These are phyloP conservation scores for Parietaria judaica DNA, from an alignment of 306 rosid species.

Conservation along the genomic window DNA sequence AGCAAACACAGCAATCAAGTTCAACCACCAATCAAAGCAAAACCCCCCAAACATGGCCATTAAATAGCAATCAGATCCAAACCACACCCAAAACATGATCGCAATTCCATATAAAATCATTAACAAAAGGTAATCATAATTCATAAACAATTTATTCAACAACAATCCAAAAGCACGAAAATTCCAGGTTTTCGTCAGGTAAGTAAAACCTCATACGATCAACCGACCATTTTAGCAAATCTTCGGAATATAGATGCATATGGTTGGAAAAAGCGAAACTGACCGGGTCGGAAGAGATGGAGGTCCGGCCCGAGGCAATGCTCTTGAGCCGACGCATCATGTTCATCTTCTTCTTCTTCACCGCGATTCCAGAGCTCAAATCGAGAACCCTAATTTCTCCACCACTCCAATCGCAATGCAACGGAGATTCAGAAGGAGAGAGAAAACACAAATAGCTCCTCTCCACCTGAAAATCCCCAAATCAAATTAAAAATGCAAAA, in stretches of 20 bases:
- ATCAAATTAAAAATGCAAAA: neutral
- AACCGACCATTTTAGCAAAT: no score
- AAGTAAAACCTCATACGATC: neutral
- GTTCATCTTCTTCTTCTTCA: slow-evolving; percentile 41
- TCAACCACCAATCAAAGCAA: neutral
- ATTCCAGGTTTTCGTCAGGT: neutral
- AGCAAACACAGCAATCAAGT: no score
- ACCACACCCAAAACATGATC: neutral
- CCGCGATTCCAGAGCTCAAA: slow-evolving; percentile 32
- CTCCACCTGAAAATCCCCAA: slow-evolving; percentile 9
- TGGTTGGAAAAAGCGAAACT: neutral
- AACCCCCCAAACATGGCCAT: neutral
- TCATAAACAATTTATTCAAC: no score
- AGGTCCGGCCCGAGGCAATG: slow-evolving; percentile 93
- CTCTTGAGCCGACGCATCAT: slow-evolving; percentile 97
- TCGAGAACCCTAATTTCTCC: slow-evolving; percentile 30
- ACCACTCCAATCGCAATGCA: neutral
- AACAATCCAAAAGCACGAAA: neutral
- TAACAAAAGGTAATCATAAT: neutral
- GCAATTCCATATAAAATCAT: neutral
- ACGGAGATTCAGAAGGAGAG: slow-evolving; percentile 37
- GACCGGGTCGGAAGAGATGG: slow-evolving; percentile 90
- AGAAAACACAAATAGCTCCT: slow-evolving; percentile 21
- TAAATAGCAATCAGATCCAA: neutral
- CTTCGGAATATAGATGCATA: no score